Conservation (phyloP, 495 filamentous ascomycete species). For the Penicillium canariense region DNA sequence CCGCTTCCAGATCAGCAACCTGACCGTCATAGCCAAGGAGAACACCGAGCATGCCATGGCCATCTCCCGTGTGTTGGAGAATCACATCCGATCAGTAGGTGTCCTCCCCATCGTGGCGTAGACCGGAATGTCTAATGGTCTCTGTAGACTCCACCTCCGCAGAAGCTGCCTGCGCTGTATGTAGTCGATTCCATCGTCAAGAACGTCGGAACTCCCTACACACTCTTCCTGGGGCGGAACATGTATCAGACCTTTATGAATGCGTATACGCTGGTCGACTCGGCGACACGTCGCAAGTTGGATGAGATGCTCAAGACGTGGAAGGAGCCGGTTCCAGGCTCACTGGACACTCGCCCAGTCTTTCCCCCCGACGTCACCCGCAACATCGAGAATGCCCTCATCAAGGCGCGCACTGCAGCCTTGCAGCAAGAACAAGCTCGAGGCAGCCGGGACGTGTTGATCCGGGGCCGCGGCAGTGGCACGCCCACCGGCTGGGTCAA, state of each 20-base stretch:
- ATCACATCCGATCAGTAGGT: conserved; percentile 92
- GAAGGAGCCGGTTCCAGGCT: conserved; percentile 94
- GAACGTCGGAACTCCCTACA: conserved; percentile 97
- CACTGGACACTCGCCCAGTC: conserved; percentile 81
- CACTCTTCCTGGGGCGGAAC: conserved; percentile 85
- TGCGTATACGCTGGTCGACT: conserved; percentile 85
- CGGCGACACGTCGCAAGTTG: conserved; percentile 76
- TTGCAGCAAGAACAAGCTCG: conserved; percentile 68
- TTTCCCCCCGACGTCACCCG: conserved; percentile 81
- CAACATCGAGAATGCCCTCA: conserved; percentile 89
- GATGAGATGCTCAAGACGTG: conserved; percentile 98
- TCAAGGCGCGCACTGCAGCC: conserved; percentile 77
- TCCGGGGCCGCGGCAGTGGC: conserved; percentile 52
- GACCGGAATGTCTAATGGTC: conserved; percentile 35
- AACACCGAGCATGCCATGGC: conserved; percentile 91
- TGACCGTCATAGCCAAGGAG: conserved; percentile 94
- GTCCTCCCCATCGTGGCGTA: conserved; percentile 10
- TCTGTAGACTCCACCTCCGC: conserved; percentile 72
- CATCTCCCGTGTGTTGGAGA: conserved; percentile 83
- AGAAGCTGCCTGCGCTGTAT: conserved; percentile 93
- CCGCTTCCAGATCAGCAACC: conserved; percentile 87
- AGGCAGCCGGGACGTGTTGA: conserved; percentile 61
- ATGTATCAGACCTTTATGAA: conserved; percentile 95
- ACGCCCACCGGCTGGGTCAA: conserved; percentile 57
- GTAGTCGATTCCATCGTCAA: conserved; percentile 98